Evolutionary conservation across 1,284 basidiomycete genomes (phyloP).

Genomic region (Fomitopsis palustris): DNA sequence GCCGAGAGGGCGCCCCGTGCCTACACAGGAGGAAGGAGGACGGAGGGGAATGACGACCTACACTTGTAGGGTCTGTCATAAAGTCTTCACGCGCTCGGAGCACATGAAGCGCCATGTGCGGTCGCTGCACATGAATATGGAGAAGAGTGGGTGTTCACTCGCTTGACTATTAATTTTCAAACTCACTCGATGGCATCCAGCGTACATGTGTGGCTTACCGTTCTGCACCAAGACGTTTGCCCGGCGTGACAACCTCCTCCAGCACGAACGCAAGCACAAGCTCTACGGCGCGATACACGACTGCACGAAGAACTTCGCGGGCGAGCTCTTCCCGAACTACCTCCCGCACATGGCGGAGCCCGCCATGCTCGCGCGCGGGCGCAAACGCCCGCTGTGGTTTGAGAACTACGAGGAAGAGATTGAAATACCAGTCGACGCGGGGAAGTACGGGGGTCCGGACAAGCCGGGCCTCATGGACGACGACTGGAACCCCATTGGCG

Average conservation of each 20-base stretch:
- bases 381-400: background rate
- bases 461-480: background rate
- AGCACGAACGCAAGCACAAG: slow-evolving; percentile 15
- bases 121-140: slow-evolving; percentile 67
- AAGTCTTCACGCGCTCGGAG: slow-evolving; percentile 71
- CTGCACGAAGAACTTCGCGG: slow-evolving; percentile 14
- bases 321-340: slow-evolving; percentile 4
- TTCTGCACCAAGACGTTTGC: slow-evolving; percentile 13
- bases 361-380: background rate
- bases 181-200: background rate
- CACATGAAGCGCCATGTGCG: slow-evolving; percentile 78
- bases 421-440: background rate
- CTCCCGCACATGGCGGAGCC: background rate
- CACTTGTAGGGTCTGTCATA: slow-evolving; percentile 67
- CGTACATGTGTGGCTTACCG: slow-evolving; percentile 11
- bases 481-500: background rate
- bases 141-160: slow-evolving; percentile 58
- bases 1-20: slow-evolving; percentile 66
- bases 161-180: background rate
- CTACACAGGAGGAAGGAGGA: slow-evolving; percentile 37
- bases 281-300: slow-evolving; percentile 17
- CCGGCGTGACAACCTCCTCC: slow-evolving; percentile 15
- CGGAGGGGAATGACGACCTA: slow-evolving; percentile 42
- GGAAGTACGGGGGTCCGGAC: background rate
- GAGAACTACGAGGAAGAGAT: background rate